Percentiles rank a stretch among this genome's conserved stretches.
Conservation (phyloP, 306 rosid genomes). For the Oemleria cerasiformis region DNA sequence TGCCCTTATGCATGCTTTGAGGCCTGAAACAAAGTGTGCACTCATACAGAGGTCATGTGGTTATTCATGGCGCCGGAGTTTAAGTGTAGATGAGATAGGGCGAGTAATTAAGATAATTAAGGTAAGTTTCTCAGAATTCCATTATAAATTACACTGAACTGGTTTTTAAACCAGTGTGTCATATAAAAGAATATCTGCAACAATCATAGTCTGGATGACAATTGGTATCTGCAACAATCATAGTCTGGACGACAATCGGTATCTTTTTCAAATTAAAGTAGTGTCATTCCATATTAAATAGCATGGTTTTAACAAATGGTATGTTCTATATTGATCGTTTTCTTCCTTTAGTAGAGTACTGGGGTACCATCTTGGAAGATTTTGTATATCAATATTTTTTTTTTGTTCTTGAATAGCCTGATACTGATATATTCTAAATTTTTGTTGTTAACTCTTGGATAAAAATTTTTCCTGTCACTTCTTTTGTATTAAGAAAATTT, state of each 20-base stretch:
- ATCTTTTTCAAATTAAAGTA: background rate
- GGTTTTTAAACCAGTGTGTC: background rate
- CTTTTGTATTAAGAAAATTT: background rate
- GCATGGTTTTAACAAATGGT: background rate
- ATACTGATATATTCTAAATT: background rate
- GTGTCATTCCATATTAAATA: background rate
- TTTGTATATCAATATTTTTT: background rate
- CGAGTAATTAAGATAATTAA: conserved; percentile 72
- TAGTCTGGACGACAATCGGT: background rate
- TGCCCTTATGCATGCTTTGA: conserved; percentile 56
- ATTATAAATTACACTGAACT: background rate
- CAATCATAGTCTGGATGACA: background rate
- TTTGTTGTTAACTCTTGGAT: background rate
- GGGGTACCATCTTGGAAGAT: background rate
- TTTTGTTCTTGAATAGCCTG: background rate
- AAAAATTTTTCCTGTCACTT: background rate
- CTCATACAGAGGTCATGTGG: conserved; percentile 94
- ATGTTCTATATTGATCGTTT: background rate
- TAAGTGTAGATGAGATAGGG: conserved; percentile 71
- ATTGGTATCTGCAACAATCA: too few relatives aligned
- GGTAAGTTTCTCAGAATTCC: conserved; percentile 40
- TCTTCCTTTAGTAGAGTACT: background rate
- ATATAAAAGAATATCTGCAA: background rate
- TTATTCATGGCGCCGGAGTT: conserved; percentile 91
- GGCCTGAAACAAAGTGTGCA: conserved; percentile 77